Evolutionary conservation across 176 grass and related monocot genomes (phyloP).

Genomic region (Phragmites australis): DNA sequence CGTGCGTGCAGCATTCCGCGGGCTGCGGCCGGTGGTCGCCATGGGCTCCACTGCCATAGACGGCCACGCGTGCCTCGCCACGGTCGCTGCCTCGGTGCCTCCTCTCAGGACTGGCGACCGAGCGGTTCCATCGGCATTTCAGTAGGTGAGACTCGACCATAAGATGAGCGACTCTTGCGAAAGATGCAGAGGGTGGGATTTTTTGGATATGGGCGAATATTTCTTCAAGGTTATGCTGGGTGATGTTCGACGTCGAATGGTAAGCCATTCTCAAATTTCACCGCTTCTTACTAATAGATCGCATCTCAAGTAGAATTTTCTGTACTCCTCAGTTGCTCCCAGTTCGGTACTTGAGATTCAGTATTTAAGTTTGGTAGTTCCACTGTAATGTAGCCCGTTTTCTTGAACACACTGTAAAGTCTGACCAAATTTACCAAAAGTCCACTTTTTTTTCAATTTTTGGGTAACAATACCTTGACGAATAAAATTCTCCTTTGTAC

Average conservation of each 20-base stretch:
- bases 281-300: not conserved
- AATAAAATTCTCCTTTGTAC: too few relatives aligned
- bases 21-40: too few relatives aligned
- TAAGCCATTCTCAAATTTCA: not conserved
- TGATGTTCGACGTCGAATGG: constrained; percentile 36
- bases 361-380: not conserved
- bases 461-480: not conserved
- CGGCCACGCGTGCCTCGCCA: too few relatives aligned
- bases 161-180: constrained; percentile 1
- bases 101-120: too few relatives aligned
- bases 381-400: not conserved
- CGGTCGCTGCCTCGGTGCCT: too few relatives aligned
- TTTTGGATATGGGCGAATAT: constrained; percentile 4
- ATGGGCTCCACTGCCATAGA: too few relatives aligned
- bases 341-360: not conserved
- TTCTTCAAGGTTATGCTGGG: constrained; percentile 46
- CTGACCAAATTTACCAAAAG: not conserved
- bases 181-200: not conserved
- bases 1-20: too few relatives aligned
- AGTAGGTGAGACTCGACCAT: too few relatives aligned
- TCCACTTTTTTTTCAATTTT: not conserved
- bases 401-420: not conserved
- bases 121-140: too few relatives aligned
- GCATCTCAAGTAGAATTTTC: not conserved
- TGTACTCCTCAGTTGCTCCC: not conserved